phyloP scores from a whole-genome alignment of 495 filamentous ascomycete species.

The Lasiosphaeriaceae sp. region DNA sequence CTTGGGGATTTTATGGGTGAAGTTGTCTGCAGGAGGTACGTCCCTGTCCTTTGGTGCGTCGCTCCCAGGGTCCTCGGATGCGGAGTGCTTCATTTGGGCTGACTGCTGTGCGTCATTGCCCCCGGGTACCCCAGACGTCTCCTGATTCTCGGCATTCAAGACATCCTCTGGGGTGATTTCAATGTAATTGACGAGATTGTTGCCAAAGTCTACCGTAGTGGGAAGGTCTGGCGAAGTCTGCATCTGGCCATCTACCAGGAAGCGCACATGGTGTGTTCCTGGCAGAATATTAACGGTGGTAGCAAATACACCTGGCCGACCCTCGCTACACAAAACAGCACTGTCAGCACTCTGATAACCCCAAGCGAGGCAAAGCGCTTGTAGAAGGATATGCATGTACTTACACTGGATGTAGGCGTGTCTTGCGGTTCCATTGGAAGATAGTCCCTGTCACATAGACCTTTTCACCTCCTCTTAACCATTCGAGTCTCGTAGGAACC shows the following conservation, averaged over 20 bases:
- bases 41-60: slow-evolving; percentile 39
- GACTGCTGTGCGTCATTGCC: slow-evolving; percentile 26
- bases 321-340: slow-evolving; percentile 37
- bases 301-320: slow-evolving; percentile 57
- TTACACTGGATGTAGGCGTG: slow-evolving; percentile 77
- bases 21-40: slow-evolving; percentile 43
- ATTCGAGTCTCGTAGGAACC: slow-evolving; percentile 79
- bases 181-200: slow-evolving; percentile 95
- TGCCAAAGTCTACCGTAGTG: slow-evolving; percentile 94
- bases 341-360: slow-evolving; percentile 11
- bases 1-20: slow-evolving; percentile 66
- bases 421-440: slow-evolving; percentile 92
- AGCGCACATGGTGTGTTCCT: slow-evolving; percentile 94
- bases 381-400: slow-evolving; percentile 37
- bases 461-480: slow-evolving; percentile 74
- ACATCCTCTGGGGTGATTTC: slow-evolving; percentile 79
- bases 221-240: slow-evolving; percentile 78
- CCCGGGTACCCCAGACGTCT: slow-evolving; percentile 9
- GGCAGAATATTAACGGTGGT: slow-evolving; percentile 77
- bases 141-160: slow-evolving; percentile 7
- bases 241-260: slow-evolving; percentile 93
- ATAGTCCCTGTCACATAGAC: slow-evolving; percentile 97
- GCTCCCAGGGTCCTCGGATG: slow-evolving; percentile 30
- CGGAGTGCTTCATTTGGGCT: slow-evolving; percentile 29
- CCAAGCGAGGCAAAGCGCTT: not conserved